Evolutionary conservation across 495 filamentous ascomycete genomes (phyloP).

Genomic region (Hypoxylon lenormandii): DNA sequence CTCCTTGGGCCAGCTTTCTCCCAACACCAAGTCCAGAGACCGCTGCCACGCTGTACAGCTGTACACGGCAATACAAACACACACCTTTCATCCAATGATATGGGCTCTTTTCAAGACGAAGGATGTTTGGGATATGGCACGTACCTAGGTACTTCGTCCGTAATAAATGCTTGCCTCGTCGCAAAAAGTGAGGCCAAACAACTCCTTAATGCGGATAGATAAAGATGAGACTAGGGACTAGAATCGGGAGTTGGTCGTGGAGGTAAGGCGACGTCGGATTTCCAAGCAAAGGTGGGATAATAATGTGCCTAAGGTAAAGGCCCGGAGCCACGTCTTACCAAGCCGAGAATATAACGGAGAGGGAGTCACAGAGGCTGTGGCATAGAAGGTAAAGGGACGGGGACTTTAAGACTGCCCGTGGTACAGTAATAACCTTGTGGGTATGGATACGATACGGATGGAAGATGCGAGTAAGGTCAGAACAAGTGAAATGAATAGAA

Average conservation of each 20-base stretch:
- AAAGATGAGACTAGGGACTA: not conserved
- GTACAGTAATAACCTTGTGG: constrained; percentile 8
- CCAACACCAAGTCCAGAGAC: constrained; percentile 24
- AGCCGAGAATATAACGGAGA: constrained; percentile 9
- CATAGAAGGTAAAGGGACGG: not conserved
- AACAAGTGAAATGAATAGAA: too few relatives aligned
- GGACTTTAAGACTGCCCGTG: not conserved
- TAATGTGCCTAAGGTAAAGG: not conserved
- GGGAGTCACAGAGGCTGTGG: constrained; percentile 12
- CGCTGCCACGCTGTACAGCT: constrained; percentile 45
- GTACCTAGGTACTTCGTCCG: constrained; percentile 25
- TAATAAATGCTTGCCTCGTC: not conserved
- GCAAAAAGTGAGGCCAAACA: not conserved
- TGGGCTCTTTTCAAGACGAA: not conserved
- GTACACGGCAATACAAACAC: constrained; percentile 41
- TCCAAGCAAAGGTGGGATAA: not conserved
- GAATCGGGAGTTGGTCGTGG: not conserved
- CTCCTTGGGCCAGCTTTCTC: constrained; percentile 34
- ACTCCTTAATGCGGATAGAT: not conserved
- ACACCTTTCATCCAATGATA: constrained; percentile 8
- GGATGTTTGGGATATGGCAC: constrained; percentile 6
- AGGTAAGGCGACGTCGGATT: not conserved
- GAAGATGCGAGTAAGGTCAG: not conserved
- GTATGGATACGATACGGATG: not conserved
- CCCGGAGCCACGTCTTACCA: constrained; percentile 9